Evolutionary conservation across 1,139 yeast species (phyloP).

Genomic region (Arxiozyma telluris): DNA sequence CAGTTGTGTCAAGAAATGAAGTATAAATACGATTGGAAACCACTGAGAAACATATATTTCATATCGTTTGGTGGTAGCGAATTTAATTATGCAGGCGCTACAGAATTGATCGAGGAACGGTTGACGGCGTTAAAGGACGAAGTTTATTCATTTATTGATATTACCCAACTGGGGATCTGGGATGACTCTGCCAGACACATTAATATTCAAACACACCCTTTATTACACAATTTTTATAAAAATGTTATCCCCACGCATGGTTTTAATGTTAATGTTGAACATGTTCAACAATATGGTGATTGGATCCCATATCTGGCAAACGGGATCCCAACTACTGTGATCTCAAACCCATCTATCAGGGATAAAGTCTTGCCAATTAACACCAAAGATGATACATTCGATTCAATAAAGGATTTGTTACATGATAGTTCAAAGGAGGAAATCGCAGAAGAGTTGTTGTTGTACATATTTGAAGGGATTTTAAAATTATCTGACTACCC

Average conservation of each 20-base stretch:
- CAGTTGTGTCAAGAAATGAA: conserved; percentile 63
- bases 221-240: conserved; percentile 39
- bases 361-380: conserved; percentile 41
- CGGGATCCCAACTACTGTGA: conserved; percentile 59
- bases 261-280: conserved; percentile 19
- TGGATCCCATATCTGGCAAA: conserved; percentile 45
- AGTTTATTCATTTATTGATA: conserved; percentile 67
- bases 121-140: conserved; percentile 47
- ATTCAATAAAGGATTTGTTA: conserved; percentile 40
- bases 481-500: conserved; percentile 65
- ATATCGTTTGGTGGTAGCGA: conserved; percentile 80
- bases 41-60: conserved; percentile 74
- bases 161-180: conserved; percentile 37
- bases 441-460: conserved; percentile 51
- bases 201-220: conserved; percentile 57
- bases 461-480: conserved; percentile 45
- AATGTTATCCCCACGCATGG: conserved; percentile 16
- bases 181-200: conserved; percentile 61
- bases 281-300: conserved; percentile 49
- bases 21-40: conserved; percentile 67
- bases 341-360: conserved; percentile 35
- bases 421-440: conserved; percentile 31
- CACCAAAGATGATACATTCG: conserved; percentile 62
- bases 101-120: conserved; percentile 66
- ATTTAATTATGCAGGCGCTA: conserved; percentile 76